Conservation (phyloP, 768 basidiomycete genomes). For the Amanita muscaria region DNA sequence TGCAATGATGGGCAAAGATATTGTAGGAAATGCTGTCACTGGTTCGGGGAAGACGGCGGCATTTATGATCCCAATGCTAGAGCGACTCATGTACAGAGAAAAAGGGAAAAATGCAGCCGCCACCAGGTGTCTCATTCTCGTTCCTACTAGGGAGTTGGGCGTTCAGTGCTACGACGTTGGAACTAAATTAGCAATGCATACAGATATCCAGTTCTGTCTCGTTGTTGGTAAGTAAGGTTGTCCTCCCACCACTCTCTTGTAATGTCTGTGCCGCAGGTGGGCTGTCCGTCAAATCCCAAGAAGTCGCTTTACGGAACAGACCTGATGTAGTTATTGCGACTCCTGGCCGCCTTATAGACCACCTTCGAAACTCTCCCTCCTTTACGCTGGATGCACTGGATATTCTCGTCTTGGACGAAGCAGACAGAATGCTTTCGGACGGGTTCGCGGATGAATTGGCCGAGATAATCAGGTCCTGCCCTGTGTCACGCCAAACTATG, state of each 20-base stretch:
- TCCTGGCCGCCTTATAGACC: slow-evolving; percentile 95
- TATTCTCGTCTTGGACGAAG: slow-evolving; percentile 92
- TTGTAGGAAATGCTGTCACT: slow-evolving; percentile 93
- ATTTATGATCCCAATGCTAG: slow-evolving; percentile 89
- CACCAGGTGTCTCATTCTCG: slow-evolving; percentile 84
- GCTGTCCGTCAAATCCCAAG: slow-evolving; percentile 88
- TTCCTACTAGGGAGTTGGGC: slow-evolving; percentile 91
- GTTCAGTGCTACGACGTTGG: slow-evolving; percentile 95
- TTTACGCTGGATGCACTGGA: slow-evolving; percentile 91
- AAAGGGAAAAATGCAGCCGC: slow-evolving; percentile 80
- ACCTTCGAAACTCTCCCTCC: slow-evolving; percentile 88
- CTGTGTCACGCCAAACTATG: slow-evolving; percentile 89
- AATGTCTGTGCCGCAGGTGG: slow-evolving; percentile 49
- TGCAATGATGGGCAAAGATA: slow-evolving; percentile 88
- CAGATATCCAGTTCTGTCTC: slow-evolving; percentile 87
- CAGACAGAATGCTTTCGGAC: slow-evolving; percentile 93
- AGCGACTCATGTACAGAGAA: slow-evolving; percentile 88
- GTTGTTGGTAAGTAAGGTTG: slow-evolving; percentile 62
- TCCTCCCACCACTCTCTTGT: not conserved
- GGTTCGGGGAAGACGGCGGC: slow-evolving; percentile 99
- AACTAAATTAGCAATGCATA: slow-evolving; percentile 72
- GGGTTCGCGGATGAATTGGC: slow-evolving; percentile 92
- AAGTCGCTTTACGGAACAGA: slow-evolving; percentile 70
- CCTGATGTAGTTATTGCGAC: slow-evolving; percentile 96
- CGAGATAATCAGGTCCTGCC: slow-evolving; percentile 91